These are phyloP conservation scores for Pseudocercospora macadamiae DNA, from an alignment of 2,329 filamentous ascomycete genomes.

Conservation along the genomic window DNA sequence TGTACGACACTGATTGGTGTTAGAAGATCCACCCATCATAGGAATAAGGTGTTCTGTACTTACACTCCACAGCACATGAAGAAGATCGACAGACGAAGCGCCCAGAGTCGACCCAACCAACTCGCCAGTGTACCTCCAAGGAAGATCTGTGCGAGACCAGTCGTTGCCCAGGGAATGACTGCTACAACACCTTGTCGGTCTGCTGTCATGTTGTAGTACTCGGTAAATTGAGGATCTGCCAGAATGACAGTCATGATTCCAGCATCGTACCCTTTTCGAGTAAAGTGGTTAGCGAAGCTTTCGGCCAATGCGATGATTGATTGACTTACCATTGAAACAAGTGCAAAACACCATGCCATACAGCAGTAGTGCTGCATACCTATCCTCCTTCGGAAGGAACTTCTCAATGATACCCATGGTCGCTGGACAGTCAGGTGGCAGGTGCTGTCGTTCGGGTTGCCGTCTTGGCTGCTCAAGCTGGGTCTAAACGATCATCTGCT, in stretches of 20 bases:
- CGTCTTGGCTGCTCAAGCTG: neutral
- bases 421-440: neutral
- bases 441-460: neutral
- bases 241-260: conserved; percentile 50
- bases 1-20: conserved; percentile 41
- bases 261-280: conserved; percentile 41
- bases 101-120: conserved; percentile 45
- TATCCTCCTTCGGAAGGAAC: conserved; percentile 45
- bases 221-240: conserved; percentile 47
- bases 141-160: conserved; percentile 45
- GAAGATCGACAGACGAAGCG: conserved; percentile 44
- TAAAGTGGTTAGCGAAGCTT: neutral
- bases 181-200: conserved; percentile 44
- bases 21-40: neutral
- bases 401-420: conserved; percentile 39
- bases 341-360: conserved; percentile 47
- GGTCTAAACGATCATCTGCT: neutral
- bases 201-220: conserved; percentile 44
- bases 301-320: neutral
- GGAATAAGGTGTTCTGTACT: conserved; percentile 5
- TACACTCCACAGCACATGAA: conserved; percentile 46
- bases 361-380: conserved; percentile 42
- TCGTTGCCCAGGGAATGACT: conserved; percentile 48
- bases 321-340: conserved; percentile 44
- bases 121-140: conserved; percentile 45